Evolutionary conservation across 2,329 filamentous ascomycete species (phyloP).

Genomic region (Pyrenophora teres): DNA sequence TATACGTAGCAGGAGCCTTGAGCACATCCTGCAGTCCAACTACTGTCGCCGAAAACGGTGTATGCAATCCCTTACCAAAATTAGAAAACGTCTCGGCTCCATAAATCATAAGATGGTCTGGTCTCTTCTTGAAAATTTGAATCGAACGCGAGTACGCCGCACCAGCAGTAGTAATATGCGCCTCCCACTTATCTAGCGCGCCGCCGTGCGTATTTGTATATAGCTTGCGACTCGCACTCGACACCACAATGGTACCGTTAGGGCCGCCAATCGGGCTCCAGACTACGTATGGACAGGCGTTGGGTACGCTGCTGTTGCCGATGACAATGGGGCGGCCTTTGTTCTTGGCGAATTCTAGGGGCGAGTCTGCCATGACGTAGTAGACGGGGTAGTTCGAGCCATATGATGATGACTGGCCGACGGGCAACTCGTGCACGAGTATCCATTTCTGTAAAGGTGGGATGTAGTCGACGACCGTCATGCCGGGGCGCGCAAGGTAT

Average conservation of each 20-base stretch:
- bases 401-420: slow-evolving; percentile 20
- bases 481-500: slow-evolving; percentile 27
- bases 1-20: neutral
- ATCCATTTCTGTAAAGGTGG: slow-evolving; percentile 29
- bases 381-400: slow-evolving; percentile 30
- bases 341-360: slow-evolving; percentile 21
- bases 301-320: slow-evolving; percentile 23
- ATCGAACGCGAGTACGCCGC: slow-evolving; percentile 24
- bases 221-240: slow-evolving; percentile 21
- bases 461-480: slow-evolving; percentile 28
- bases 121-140: slow-evolving; percentile 22
- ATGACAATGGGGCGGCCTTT: slow-evolving; percentile 22
- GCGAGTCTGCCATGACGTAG: slow-evolving; percentile 27
- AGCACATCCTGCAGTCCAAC: slow-evolving; percentile 9
- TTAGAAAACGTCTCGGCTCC: slow-evolving; percentile 25
- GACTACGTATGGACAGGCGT: slow-evolving; percentile 25
- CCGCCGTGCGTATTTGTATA: slow-evolving; percentile 25
- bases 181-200: slow-evolving; percentile 24
- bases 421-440: slow-evolving; percentile 26
- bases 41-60: slow-evolving; percentile 22
- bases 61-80: slow-evolving; percentile 8
- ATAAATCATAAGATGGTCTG: slow-evolving; percentile 23
- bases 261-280: slow-evolving; percentile 30
- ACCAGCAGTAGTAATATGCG: slow-evolving; percentile 25
- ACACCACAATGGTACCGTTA: slow-evolving; percentile 29